A percentile compares a stretch with the other conserved stretches of the same genome.
Evolutionary conservation across 495 filamentous ascomycete genomes (phyloP).

Genomic region (Talaromyces borbonicus): DNA sequence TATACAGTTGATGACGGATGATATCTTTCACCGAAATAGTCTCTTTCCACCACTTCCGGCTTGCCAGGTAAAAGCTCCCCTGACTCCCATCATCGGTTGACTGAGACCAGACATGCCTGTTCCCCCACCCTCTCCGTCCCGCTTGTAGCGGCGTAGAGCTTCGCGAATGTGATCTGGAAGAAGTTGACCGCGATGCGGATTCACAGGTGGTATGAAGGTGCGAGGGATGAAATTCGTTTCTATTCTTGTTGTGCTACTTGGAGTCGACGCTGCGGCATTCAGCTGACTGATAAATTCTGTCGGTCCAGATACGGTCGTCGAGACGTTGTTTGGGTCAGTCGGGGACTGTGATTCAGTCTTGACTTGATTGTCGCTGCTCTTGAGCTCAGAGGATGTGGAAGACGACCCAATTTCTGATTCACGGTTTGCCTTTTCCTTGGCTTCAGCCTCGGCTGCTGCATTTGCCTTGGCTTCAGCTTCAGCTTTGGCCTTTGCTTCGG

Average conservation of each 20-base stretch:
- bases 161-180: conserved; percentile 77
- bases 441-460: conserved; percentile 6
- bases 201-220: conserved; percentile 27
- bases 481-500: conserved; percentile 5
- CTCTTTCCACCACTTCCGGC: conserved; percentile 45
- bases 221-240: conserved; percentile 4
- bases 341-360: conserved; percentile 4
- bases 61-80: conserved; percentile 50
- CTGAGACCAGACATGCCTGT: conserved; percentile 65
- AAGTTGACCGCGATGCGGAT: conserved; percentile 56
- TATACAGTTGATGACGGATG: neutral
- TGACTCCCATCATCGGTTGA: conserved; percentile 56
- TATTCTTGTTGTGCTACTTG: neutral
- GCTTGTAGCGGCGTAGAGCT: conserved; percentile 63
- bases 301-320: neutral
- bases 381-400: conserved; percentile 2
- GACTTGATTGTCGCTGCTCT: neutral
- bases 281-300: neutral
- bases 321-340: neutral
- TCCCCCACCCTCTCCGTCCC: conserved; percentile 52
- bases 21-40: conserved; percentile 46
- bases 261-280: neutral
- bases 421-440: conserved; percentile 3
- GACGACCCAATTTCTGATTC: conserved; percentile 1
- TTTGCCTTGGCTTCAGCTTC: conserved; percentile 6